Conservation (phyloP, 768 basidiomycete species). For the Kwoniella sp. region DNA sequence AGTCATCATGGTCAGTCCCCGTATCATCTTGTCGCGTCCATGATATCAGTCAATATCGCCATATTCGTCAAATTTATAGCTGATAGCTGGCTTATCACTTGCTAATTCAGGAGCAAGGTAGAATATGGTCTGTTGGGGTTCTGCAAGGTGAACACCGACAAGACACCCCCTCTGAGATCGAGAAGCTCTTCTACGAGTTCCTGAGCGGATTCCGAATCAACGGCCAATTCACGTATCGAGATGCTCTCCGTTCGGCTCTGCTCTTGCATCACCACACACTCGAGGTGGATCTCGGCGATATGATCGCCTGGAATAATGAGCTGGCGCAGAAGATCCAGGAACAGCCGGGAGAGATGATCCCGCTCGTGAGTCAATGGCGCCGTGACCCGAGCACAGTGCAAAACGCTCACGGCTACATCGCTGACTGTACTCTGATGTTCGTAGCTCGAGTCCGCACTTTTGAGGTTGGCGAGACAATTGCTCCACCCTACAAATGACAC, state of each 20-base stretch:
- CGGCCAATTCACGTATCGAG: conserved; percentile 88
- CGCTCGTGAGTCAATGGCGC: conserved; percentile 78
- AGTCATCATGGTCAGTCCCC: conserved; percentile 12
- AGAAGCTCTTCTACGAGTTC: conserved; percentile 80
- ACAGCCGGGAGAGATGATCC: conserved; percentile 82
- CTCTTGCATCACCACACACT: conserved; percentile 84
- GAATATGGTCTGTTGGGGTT: conserved; percentile 24
- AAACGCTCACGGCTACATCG: neutral
- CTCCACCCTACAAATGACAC: conserved; percentile 70
- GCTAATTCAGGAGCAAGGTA: conserved; percentile 19
- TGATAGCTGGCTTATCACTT: neutral
- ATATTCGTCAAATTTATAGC: neutral
- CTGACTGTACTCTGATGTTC: neutral
- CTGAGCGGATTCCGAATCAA: conserved; percentile 83
- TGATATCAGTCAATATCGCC: no score
- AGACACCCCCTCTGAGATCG: conserved; percentile 79
- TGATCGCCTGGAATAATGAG: conserved; percentile 83
- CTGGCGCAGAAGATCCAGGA: conserved; percentile 89
- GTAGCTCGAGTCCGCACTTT: conserved; percentile 89
- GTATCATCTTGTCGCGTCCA: no score
- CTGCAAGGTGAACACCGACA: conserved; percentile 19
- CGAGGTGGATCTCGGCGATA: conserved; percentile 75
- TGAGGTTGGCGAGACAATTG: conserved; percentile 78
- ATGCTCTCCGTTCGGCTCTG: conserved; percentile 84
- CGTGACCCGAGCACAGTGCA: neutral